Evolutionary conservation across 2,329 filamentous ascomycete genomes (phyloP), one percentile per base, ranked within the genome.

Genomic region (Neopestalotiopsis sp.): DNA sequence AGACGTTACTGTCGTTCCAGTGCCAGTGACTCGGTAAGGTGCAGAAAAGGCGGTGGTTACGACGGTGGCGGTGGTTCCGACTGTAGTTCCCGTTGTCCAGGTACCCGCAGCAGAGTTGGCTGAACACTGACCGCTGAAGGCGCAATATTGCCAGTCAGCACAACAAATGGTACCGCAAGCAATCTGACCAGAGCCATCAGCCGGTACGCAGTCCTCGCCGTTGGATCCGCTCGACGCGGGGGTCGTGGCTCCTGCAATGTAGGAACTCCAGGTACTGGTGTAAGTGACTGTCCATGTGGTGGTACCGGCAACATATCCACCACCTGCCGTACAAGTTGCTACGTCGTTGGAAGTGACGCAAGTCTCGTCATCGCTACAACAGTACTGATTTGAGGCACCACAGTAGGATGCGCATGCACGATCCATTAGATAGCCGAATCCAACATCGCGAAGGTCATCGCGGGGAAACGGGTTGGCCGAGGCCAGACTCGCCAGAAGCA

Each of bases 161-260:
- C 92, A 95, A 84, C 92, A 95, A 69, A 91, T 90, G 66, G 77
- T 77, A 40, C 92, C 92, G 76, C 92, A 95, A 3, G 88, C 84
- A 7, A 85, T 85, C 79, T 93, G 82, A 67, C 86, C 85, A 4
- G 82, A 78, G n/a, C 81, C 81, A 63, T 78, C 76, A 2, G 74
- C 75, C 1, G 89, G 87, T 1, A 84, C 77, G 76, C 89, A 91
- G 71, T 82, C 76, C 52, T 78, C 81, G 28, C 83, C 81, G 17
- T 76, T 77, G n/a, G 42, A 32, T 13, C 73, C 75, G 28, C 73
- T 72, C 12, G 71, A 71, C 12, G 81, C 83, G 2, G 82, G 82
- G 24, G 81, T 78, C 4, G 84, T 84, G 0, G 83, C 82, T 2
- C 83, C 81, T 45, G 81, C 81, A 74, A 83, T 82, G 68, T 80